These are phyloP conservation scores for Coffea humblotiana DNA, from an alignment of 305 asterid species.

Conservation along the genomic window DNA sequence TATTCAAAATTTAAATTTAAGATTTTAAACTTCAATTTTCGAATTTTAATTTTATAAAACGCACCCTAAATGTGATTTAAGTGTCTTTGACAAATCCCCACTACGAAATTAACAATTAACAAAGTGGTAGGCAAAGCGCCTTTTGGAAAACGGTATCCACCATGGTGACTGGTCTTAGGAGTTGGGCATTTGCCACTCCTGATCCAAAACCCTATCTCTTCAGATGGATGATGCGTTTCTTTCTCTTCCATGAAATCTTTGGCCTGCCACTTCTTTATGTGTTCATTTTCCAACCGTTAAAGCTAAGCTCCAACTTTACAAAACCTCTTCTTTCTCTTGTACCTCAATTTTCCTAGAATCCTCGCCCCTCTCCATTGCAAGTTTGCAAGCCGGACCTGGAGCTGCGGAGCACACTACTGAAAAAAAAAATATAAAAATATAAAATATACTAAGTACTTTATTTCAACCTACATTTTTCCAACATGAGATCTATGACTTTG, in stretches of 20 bases:
- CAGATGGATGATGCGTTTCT: not conserved
- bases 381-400: not conserved
- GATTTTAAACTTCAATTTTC: no score
- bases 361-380: not conserved
- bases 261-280: not conserved
- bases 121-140: no score
- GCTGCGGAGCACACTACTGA: not conserved
- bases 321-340: not conserved
- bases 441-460: not conserved
- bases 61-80: no score
- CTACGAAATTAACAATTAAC: no score
- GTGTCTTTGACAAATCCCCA: no score
- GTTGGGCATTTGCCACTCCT: constrained; percentile 12
- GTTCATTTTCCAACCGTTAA: constrained; percentile 8
- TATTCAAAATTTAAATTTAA: no score
- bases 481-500: constrained; percentile 61
- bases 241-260: not conserved
- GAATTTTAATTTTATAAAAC: no score
- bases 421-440: not conserved
- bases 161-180: constrained; percentile 4
- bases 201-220: constrained; percentile 58
- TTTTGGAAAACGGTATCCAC: not conserved
- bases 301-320: not conserved
- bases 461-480: not conserved
- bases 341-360: not conserved